Percentiles rank a stretch among this genome's conserved stretches.
Conservation (phyloP, 1,284 basidiomycete genomes). For the Peniophora sp. region DNA sequence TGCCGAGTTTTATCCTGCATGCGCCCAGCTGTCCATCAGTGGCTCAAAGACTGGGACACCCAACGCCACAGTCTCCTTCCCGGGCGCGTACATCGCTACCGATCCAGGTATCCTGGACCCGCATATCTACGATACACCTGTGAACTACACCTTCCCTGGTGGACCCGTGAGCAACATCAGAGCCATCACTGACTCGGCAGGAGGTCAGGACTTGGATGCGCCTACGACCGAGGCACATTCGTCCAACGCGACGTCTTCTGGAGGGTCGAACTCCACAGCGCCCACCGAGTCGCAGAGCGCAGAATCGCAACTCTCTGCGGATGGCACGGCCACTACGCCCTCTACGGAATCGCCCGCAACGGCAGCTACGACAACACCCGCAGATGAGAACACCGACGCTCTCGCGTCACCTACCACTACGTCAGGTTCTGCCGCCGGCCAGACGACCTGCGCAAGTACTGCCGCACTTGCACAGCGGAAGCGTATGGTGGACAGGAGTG, state of each 20-base stretch:
- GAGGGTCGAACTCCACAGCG: background rate
- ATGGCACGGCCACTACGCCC: background rate
- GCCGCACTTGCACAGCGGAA: no score
- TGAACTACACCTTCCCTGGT: background rate
- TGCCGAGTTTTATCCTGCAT: constrained; percentile 68
- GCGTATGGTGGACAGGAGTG: no score
- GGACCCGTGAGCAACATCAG: background rate
- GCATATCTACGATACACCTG: background rate
- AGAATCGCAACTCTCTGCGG: background rate
- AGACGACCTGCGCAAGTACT: no score
- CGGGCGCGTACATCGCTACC: constrained; percentile 53
- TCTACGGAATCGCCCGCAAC: no score
- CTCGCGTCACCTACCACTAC: no score
- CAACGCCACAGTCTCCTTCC: constrained; percentile 46
- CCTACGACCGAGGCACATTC: background rate
- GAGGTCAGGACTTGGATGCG: background rate
- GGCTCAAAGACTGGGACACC: constrained; percentile 42
- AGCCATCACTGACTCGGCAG: background rate
- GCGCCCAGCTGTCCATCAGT: constrained; percentile 50
- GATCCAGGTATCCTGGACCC: constrained; percentile 49
- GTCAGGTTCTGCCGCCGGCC: no score
- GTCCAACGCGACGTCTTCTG: background rate
- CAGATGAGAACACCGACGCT: no score
- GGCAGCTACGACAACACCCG: no score
- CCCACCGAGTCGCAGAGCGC: background rate